Evolutionary conservation across 108 stramenopile genomes (phyloP).

Genomic region (Epipyxis sp.): DNA sequence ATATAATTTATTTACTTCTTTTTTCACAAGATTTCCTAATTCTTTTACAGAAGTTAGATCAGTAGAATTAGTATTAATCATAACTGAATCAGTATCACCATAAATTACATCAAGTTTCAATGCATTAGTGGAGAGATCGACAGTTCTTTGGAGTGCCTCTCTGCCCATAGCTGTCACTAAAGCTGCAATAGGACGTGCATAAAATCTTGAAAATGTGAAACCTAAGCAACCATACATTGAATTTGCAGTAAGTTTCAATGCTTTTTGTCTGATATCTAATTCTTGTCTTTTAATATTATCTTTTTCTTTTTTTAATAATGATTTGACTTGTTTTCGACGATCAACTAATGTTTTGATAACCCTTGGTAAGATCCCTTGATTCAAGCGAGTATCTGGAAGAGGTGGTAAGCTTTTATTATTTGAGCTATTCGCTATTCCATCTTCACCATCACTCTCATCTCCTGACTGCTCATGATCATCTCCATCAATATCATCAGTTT

Average conservation of each 20-base stretch:
- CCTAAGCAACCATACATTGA: constrained; percentile 99
- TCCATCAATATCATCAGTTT: constrained; percentile 21
- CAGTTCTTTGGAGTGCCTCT: constrained; percentile 91
- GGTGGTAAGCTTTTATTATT: constrained; percentile 66
- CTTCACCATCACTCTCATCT: constrained; percentile 39
- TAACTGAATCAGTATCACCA: constrained; percentile 98
- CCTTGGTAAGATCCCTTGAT: constrained; percentile 85
- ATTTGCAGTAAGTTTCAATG: constrained; percentile 97
- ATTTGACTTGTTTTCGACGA: constrained; percentile 87
- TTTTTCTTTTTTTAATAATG: constrained; percentile 66
- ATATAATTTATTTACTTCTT: constrained; percentile 95
- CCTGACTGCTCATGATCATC: constrained; percentile 46
- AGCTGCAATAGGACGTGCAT: constrained; percentile 95
- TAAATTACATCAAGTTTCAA: constrained; percentile 97
- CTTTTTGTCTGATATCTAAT: constrained; percentile 96
- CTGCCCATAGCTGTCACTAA: constrained; percentile 95
- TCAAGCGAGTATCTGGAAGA: constrained; percentile 65
- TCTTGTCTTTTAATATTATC: constrained; percentile 46
- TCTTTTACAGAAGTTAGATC: constrained; percentile 70
- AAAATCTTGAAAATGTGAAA: constrained; percentile 91
- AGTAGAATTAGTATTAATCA: constrained; percentile 93
- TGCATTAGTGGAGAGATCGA: constrained; percentile 81
- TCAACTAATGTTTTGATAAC: constrained; percentile 93
- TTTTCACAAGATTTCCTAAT: constrained; percentile 83
- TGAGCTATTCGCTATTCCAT: not conserved